Evolutionary conservation across 371 early-diverging fungal genomes (phyloP).

Genomic region (Paraphysoderma sedebokerense): DNA sequence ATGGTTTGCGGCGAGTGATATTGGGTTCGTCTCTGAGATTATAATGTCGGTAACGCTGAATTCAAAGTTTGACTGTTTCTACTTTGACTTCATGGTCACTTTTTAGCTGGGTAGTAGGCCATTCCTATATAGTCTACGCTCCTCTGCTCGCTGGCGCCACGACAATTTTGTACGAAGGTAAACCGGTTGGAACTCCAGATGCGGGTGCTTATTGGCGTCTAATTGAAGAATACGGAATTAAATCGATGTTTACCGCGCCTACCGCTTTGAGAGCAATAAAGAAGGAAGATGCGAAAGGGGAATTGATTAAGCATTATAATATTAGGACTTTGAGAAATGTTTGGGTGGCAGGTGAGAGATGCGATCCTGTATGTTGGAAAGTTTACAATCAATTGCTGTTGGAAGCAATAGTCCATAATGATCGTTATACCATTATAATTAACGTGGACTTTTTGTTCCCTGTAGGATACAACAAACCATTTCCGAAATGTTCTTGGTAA

Average conservation of each 20-base stretch:
- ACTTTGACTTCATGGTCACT: conserved; percentile 1
- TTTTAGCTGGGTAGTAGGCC: conserved; percentile 75
- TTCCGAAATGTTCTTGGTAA: conserved; percentile 39
- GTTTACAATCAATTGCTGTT: too few relatives aligned
- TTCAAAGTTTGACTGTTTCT: not conserved
- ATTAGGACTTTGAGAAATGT: conserved; percentile 42
- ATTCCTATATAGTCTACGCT: conserved; percentile 77
- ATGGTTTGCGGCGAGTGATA: conserved; percentile 69
- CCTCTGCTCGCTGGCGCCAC: conserved; percentile 72
- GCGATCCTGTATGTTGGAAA: too few relatives aligned
- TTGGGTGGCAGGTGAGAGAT: conserved; percentile 81
- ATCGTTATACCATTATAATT: too few relatives aligned
- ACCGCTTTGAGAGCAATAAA: conserved; percentile 77
- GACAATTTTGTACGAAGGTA: conserved; percentile 77
- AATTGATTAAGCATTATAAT: conserved; percentile 34
- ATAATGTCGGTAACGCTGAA: not conserved
- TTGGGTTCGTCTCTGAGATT: conserved; percentile 31
- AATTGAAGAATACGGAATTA: conserved; percentile 55
- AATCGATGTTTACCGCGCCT: conserved; percentile 80
- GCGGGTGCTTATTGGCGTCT: conserved; percentile 65
- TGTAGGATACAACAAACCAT: conserved; percentile 49
- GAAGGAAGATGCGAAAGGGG: conserved; percentile 53
- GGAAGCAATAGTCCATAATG: too few relatives aligned
- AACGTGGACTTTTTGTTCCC: too few relatives aligned
- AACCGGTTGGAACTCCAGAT: conserved; percentile 70